These are phyloP conservation scores for Comarum palustre DNA, from an alignment of 306 rosid genomes.

Conservation along the genomic window DNA sequence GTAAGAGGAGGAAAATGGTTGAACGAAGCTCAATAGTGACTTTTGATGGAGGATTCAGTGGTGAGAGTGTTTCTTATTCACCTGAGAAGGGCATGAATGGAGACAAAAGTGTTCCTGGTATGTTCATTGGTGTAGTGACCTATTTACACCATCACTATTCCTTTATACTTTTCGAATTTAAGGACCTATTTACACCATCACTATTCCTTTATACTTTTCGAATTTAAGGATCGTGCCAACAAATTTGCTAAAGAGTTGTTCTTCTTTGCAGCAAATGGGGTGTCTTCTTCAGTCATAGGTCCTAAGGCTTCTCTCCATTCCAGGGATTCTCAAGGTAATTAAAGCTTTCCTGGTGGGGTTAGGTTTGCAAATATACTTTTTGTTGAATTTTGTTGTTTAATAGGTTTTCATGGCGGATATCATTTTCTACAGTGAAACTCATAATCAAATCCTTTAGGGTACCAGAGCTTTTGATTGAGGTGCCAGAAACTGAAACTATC, in stretches of 20 bases:
- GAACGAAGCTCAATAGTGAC: slow-evolving; percentile 49
- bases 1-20: slow-evolving; percentile 62
- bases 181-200: background rate
- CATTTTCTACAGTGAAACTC: slow-evolving; percentile 63
- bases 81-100: slow-evolving; percentile 45
- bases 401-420: slow-evolving; percentile 29
- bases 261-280: slow-evolving; percentile 37
- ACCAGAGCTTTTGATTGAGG: slow-evolving; percentile 81
- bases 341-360: slow-evolving; percentile 2
- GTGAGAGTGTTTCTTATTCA: slow-evolving; percentile 73
- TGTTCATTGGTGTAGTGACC: slow-evolving; percentile 30
- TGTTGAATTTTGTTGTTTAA: slow-evolving; percentile 21
- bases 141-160: slow-evolving; percentile 9
- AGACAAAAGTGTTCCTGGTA: slow-evolving; percentile 39
- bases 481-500: slow-evolving; percentile 79
- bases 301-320: slow-evolving; percentile 43
- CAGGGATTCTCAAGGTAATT: slow-evolving; percentile 71
- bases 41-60: slow-evolving; percentile 70
- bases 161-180: background rate
- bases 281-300: slow-evolving; percentile 34
- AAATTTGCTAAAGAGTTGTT: slow-evolving; percentile 16
- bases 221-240: slow-evolving; percentile 13
- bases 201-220: slow-evolving; percentile 7
- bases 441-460: slow-evolving; percentile 81
- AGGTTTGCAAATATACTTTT: slow-evolving; percentile 9